phyloP scores from a whole-genome alignment of 2,329 filamentous ascomycete genomes.

The Fusarium staphyleae region DNA sequence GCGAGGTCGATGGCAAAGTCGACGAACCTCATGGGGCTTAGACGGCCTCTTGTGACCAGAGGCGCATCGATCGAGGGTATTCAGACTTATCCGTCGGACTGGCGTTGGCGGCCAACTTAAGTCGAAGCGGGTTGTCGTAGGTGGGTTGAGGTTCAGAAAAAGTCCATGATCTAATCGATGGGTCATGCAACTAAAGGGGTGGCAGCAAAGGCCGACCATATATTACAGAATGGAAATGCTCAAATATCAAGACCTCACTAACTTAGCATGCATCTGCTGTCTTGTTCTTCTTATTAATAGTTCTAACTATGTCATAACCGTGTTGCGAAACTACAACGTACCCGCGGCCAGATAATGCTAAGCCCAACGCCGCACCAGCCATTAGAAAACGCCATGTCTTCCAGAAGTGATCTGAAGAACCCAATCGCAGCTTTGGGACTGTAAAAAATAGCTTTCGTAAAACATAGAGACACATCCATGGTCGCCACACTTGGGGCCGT shows the following conservation, averaged over 20 bases:
- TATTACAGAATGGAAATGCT: background rate
- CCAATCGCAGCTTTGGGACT: too few relatives aligned
- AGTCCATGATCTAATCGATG: constrained; percentile 39
- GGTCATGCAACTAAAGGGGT: constrained; percentile 45
- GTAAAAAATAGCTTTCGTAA: too few relatives aligned
- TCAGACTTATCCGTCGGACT: constrained; percentile 19
- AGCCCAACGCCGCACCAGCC: too few relatives aligned
- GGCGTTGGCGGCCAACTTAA: constrained; percentile 31
- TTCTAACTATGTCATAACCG: too few relatives aligned
- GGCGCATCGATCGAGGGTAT: constrained; percentile 34
- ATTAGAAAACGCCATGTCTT: too few relatives aligned
- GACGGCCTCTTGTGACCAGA: constrained; percentile 33
- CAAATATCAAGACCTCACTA: background rate
- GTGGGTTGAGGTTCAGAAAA: constrained; percentile 25
- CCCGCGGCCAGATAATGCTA: too few relatives aligned
- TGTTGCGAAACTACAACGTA: too few relatives aligned
- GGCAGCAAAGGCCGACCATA: background rate
- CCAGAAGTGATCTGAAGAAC: too few relatives aligned
- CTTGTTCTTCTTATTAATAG: too few relatives aligned
- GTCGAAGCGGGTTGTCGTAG: constrained; percentile 17
- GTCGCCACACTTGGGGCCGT: too few relatives aligned
- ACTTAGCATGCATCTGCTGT: background rate
- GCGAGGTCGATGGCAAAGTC: constrained; percentile 73
- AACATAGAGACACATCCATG: too few relatives aligned
- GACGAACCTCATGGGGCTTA: constrained; percentile 63